Base-by-base conservation (phyloP, 495 filamentous ascomycete genomes). In the Tuber indicum region DNA sequence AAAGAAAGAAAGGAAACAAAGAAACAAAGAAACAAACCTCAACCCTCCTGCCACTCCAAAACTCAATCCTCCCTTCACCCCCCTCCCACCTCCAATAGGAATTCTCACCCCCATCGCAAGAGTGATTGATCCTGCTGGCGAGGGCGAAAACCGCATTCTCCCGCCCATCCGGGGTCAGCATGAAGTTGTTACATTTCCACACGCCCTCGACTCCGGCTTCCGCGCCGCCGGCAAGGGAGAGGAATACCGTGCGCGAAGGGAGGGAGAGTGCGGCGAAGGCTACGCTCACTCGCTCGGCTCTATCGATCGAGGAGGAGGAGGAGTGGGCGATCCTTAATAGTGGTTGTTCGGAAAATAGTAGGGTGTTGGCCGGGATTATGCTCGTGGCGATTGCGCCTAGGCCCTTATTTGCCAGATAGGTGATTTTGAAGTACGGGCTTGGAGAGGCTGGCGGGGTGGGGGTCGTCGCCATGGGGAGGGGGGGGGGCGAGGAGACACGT, bases 101-200 rank as follows among this genome's bases (percentile, higher is more conserved):
- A 49, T 82, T 82, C 10, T 82, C 81, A 17, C 80, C 81, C 26
- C 81, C 81, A 19, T 73, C 45, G 23, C 81, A 82, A n/a, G 81
- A 79, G 71, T 82, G 81, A 45, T 82, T 82, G 39, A 82, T 41
- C 47, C 81, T 82, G 32, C 77, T 80, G 2, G 81, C 75, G 36
- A 76, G 69, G 36, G 70, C 73, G n/a, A 82, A 82, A 17, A 82
- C 76, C 10, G 71, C 81, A 23, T 82, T 82, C 1, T 82, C 47
- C 3, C 71, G 47, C 0, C 81, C 81, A 7, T 80, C 73, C 9
- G 45, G 36, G 41, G 82, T 77, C 14, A 82, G 75, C 36, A 82
- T 79, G 45, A 82, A 82, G 5, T 76, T 82, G 69, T 82, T 82
- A 43, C 75, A 76, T 45, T 82, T 79, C 81, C 80, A 82, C 6